Conservation (phyloP, 352 stramenopile species). For the Halophytophthora polymorphica region DNA sequence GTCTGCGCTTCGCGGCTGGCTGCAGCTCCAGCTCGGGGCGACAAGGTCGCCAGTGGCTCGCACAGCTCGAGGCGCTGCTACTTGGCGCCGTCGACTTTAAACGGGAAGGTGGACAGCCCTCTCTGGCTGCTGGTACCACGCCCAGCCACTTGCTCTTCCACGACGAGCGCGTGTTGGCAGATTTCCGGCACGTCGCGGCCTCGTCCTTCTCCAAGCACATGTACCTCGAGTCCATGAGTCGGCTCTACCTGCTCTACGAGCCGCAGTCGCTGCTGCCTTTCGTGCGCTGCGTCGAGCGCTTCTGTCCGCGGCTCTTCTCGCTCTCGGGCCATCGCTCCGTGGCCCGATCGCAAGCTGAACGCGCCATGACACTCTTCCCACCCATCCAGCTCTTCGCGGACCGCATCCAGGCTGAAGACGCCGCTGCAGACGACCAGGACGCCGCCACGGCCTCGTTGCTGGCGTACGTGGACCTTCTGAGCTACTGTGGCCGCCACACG, state of each 20-base stretch:
- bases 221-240: conserved; percentile 83
- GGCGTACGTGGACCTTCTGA: conserved; percentile 60
- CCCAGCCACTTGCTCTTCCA: conserved; percentile 83
- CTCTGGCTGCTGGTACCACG: conserved; percentile 8
- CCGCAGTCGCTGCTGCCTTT: conserved; percentile 54
- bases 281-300: conserved; percentile 51
- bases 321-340: conserved; percentile 40
- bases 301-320: conserved; percentile 65
- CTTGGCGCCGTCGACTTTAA: conserved; percentile 55
- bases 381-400: conserved; percentile 45
- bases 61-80: conserved; percentile 71
- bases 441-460: conserved; percentile 36
- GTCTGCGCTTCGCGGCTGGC: conserved; percentile 70
- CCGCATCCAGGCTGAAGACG: conserved; percentile 23
- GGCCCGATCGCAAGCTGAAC: conserved; percentile 60
- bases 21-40: conserved; percentile 43
- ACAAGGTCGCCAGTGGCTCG: conserved; percentile 63
- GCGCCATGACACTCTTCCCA: conserved; percentile 61
- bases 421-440: conserved; percentile 9
- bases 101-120: conserved; percentile 3
- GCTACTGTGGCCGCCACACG: conserved; percentile 41
- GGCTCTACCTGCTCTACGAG: conserved; percentile 76
- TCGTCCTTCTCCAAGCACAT: conserved; percentile 86
- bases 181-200: conserved; percentile 62
- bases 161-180: conserved; percentile 61